Conservation (phyloP, 768 basidiomycete genomes). For the Termitomyces sp. region DNA sequence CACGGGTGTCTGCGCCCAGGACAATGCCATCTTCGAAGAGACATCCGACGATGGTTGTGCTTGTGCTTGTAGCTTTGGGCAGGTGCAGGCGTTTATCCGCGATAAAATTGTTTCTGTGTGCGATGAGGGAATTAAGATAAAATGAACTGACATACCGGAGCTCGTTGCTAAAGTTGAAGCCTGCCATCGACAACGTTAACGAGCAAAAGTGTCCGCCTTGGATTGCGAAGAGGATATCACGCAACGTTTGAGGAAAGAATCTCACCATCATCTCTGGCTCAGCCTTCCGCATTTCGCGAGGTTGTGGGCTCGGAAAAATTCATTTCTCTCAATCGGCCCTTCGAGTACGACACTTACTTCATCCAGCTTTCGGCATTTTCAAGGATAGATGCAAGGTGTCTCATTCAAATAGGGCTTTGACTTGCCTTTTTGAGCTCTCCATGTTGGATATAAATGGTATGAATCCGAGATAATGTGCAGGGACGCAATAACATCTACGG, state of each 20-base stretch:
- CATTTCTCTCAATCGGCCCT: neutral
- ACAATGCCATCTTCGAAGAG: constrained; percentile 90
- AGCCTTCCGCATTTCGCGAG: too few relatives aligned
- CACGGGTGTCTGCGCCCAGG: constrained; percentile 94
- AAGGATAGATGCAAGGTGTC: neutral
- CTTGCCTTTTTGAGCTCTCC: neutral
- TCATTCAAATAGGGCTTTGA: neutral
- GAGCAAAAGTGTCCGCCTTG: too few relatives aligned
- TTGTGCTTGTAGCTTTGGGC: constrained; percentile 87
- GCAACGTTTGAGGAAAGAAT: too few relatives aligned
- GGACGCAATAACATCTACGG: neutral
- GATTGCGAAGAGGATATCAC: too few relatives aligned
- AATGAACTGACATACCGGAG: constrained; percentile 38
- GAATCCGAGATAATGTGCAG: neutral
- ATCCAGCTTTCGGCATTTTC: neutral
- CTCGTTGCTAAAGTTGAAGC: constrained; percentile 78
- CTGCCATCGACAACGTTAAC: too few relatives aligned
- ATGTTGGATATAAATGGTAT: neutral
- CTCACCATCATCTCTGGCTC: too few relatives aligned
- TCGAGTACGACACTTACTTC: neutral
- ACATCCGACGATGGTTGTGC: constrained; percentile 77
- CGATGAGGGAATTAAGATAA: neutral
- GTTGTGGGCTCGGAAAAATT: too few relatives aligned
- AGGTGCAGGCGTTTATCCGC: constrained; percentile 62
- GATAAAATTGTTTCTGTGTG: constrained; percentile 64